Evolutionary conservation across 306 rosid genomes (phyloP), one percentile per base, ranked within the genome.

Genomic region (Prunus davidiana): DNA sequence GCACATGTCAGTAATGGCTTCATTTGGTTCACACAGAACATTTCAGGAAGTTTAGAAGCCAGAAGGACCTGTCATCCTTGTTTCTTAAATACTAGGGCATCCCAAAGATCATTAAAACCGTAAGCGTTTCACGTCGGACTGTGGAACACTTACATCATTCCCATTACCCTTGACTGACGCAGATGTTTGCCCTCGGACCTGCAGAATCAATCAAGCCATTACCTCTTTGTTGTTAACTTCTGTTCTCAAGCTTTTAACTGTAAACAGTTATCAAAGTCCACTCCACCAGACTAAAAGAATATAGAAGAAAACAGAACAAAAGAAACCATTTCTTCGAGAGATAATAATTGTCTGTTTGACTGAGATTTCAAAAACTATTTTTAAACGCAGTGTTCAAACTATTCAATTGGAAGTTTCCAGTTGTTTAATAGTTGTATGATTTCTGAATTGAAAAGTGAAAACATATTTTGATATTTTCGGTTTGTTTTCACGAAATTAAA

Each of bases 61-160:
- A 50, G 72, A 27, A 52, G 71, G 66, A 76, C 64, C 61, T 61
- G 76, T 62, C 60, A 20, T 73, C 78, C 69, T 71, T 19, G 3
- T 45, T 38, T 12, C 34, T 19, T 5, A 38, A 56, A 71, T 55
- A 67, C 3, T 13, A 24, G 18, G 20, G 52, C 30, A 18, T 43
- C 12, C 41, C 30, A 15, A 34, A 72, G 9, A 72, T 2, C 34
- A 18, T 86, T 81, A 91, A 64, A 86, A 11, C 19, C 90, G 84
- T 71, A 83, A 6, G 77, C 98, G 77, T 80, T 92, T 90, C 69
- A 67, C 85, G 30, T 90, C 92, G 61, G 69, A 73, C 79, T 85
- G 91, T 2, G 98, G 98, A 65, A 94, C 98, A 66, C 85, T 94
- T 22, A 82, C 83, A 76, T 94, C 97, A 22, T 78, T 85, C 72